Base-by-base conservation (phyloP, 1,284 basidiomycete genomes). In the Apiotrichum domesticum region DNA sequence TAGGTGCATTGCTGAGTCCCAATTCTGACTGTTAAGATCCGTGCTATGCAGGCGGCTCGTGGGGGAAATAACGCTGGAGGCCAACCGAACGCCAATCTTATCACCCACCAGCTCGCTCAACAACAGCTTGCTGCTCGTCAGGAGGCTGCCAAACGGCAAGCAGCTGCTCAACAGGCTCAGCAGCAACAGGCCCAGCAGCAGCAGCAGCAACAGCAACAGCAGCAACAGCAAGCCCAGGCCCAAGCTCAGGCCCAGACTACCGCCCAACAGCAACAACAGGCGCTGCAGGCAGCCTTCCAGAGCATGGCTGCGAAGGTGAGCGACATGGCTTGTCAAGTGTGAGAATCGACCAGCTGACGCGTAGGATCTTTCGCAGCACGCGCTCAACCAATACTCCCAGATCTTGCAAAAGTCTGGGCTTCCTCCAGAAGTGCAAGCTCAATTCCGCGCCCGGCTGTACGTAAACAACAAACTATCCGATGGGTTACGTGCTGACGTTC, bases 1-100 rank as follows among this genome's bases (percentile, higher is more conserved):
- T 58, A 32, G 46, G 61, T 54, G 6, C 11, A 13, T 14, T 42
- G 41, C 11, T 15, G 4, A 15, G 11, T 15, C n/a, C n/a, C 6
- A 9, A 11, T 37, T 5, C n/a, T 14, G 15, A 37, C 9, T 10
- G 51, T 54, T 41, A 44, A 59, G 58, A 45, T 59, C 6, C 61
- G 61, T 4, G 37, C 51, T 6, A 62, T 62, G 60, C 60, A 62
- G 40, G 60, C 56, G 13, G 48, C 47, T 10, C 59, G 59, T 7
- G 41, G 39, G n/a, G 44, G 35, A 15, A 43, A 41, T 33, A 58
- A 59, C 39, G 53, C 50, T 13, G 45, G 46, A 15, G 35, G 35
- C 39, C 32, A 54, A 46, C 32, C 60, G 54, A 45, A 53, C 51
- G 33, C 37, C 29, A 29, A 29, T 40, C 53, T 53, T 10, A 44